Conservation (phyloP, 2,329 filamentous ascomycete species). For the Rhytidhysteron rufulum region DNA sequence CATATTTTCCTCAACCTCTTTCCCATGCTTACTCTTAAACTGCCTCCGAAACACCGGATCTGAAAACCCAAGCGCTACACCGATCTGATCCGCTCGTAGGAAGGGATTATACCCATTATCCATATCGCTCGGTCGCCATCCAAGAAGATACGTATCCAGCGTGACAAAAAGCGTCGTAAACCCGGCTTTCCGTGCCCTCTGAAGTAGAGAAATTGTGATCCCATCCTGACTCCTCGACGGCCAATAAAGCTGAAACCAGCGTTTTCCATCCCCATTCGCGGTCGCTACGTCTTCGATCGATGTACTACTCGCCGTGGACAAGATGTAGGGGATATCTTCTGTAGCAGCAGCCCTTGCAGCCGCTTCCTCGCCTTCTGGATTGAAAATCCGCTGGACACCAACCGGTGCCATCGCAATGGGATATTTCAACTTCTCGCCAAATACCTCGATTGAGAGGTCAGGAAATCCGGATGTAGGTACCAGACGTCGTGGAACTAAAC, state of each 20-base stretch:
- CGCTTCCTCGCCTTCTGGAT: constrained; percentile 61
- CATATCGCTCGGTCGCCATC: constrained; percentile 65
- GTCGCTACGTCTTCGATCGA: constrained; percentile 62
- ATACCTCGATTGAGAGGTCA: constrained; percentile 15
- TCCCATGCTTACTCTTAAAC: constrained; percentile 46
- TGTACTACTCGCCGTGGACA: constrained; percentile 59
- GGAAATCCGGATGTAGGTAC: constrained; percentile 1
- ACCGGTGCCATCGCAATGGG: constrained; percentile 63
- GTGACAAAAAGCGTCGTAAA: constrained; percentile 66
- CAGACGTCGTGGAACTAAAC: constrained; percentile 15
- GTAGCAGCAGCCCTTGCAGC: constrained; percentile 57
- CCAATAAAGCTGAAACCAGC: constrained; percentile 74
- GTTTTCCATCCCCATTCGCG: constrained; percentile 51
- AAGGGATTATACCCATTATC: constrained; percentile 48
- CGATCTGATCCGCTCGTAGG: constrained; percentile 36
- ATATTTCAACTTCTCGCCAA: constrained; percentile 41
- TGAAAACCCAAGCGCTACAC: constrained; percentile 60
- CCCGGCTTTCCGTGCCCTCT: constrained; percentile 56
- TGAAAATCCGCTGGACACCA: constrained; percentile 63
- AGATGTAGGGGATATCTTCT: constrained; percentile 59
- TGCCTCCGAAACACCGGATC: constrained; percentile 63
- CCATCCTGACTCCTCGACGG: constrained; percentile 59
- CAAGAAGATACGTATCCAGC: constrained; percentile 63
- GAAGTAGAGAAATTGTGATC: constrained; percentile 59
- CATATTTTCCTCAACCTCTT: constrained; percentile 38